A percentile compares a stretch with the other conserved stretches of the same genome.
These are phyloP conservation scores for Populus hybrid DNA, from an alignment of 441 rosid species.

Conservation along the genomic window DNA sequence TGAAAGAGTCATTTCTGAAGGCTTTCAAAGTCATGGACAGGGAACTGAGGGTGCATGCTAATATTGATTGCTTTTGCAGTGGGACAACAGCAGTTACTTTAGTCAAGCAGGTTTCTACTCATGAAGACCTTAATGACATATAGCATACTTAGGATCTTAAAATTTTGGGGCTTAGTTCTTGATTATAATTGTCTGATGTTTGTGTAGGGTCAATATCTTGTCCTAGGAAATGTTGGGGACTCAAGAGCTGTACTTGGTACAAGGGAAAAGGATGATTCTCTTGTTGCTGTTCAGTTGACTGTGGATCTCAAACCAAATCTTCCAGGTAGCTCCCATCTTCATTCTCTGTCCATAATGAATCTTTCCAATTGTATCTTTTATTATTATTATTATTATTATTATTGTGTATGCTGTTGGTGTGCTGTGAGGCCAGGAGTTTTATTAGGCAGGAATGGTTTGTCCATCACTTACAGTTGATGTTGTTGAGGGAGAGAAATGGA, in stretches of 20 bases:
- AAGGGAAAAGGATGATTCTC: conserved; percentile 61
- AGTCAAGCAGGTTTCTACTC: conserved; percentile 74
- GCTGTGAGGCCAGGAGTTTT: not conserved
- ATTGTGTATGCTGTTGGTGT: not conserved
- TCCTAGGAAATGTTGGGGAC: conserved; percentile 94
- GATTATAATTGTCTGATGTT: conserved; percentile 10
- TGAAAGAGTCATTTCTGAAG: conserved; percentile 81
- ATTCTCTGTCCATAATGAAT: too few species aligned
- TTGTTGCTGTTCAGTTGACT: conserved; percentile 85
- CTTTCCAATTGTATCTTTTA: too few species aligned
- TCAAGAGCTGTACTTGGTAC: conserved; percentile 88
- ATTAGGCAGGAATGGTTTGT: not conserved
- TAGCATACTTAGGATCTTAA: conserved; percentile 5
- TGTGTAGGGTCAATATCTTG: conserved; percentile 70
- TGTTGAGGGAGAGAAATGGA: not conserved
- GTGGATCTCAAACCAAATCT: conserved; percentile 95
- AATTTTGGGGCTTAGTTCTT: conserved; percentile 13
- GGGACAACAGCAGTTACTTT: conserved; percentile 97
- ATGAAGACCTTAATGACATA: not conserved
- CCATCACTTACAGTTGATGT: not conserved
- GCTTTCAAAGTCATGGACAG: conserved; percentile 95
- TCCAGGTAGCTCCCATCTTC: conserved; percentile 32
- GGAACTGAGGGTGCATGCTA: conserved; percentile 66
- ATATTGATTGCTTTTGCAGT: conserved; percentile 87
- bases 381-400: too few species aligned